Evolutionary conservation across 2,329 filamentous ascomycete genomes (phyloP).

Genomic region (Penicillium italicum): DNA sequence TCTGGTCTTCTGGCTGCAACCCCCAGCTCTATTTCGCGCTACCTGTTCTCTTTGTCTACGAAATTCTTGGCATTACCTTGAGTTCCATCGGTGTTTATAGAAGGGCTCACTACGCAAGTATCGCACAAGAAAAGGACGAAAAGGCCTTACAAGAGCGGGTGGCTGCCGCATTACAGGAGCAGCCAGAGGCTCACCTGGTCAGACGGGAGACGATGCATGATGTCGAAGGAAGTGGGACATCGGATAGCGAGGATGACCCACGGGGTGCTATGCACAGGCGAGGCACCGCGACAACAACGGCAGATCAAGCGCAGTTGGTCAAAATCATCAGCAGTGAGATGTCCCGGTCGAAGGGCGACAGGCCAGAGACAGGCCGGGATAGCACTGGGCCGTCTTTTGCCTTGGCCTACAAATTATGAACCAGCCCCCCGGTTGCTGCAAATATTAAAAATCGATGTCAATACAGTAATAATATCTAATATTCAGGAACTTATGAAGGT

Average conservation of each 20-base stretch:
- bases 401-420: slow-evolving; percentile 10
- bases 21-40: slow-evolving; percentile 40
- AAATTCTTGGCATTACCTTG: slow-evolving; percentile 23
- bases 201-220: neutral
- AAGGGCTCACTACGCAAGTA: slow-evolving; percentile 16
- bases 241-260: neutral
- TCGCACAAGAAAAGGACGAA: slow-evolving; percentile 19
- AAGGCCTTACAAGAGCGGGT: slow-evolving; percentile 12
- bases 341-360: slow-evolving; percentile 6
- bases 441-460: neutral
- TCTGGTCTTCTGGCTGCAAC: slow-evolving; percentile 46
- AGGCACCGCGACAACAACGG: neutral
- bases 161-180: slow-evolving; percentile 6
- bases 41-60: slow-evolving; percentile 45
- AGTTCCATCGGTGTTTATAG: slow-evolving; percentile 22
- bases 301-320: slow-evolving; percentile 3
- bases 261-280: neutral
- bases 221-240: neutral
- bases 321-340: slow-evolving; percentile 14
- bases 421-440: neutral
- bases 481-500: neutral
- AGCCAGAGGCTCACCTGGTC: neutral
- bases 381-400: slow-evolving; percentile 14
- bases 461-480: neutral
- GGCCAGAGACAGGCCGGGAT: neutral